phyloP scores from a whole-genome alignment of 768 basidiomycete genomes.

The Mycena alexandri region DNA sequence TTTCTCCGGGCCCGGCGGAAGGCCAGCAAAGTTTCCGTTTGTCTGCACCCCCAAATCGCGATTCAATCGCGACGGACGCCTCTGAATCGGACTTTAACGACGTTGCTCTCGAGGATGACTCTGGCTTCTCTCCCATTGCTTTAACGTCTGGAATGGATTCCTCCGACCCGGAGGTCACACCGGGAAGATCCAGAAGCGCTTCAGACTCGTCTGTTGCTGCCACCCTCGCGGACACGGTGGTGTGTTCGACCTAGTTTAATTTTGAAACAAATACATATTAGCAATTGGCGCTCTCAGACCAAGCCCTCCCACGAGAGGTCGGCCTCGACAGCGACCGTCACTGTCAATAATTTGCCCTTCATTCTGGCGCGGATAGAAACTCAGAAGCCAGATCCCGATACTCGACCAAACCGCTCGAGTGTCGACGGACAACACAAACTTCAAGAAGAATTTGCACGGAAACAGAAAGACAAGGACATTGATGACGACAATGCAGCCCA shows the following conservation, averaged over 20 bases:
- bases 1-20: constrained; percentile 27
- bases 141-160: constrained; percentile 44
- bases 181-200: constrained; percentile 45
- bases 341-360: constrained; percentile 64
- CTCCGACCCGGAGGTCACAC: constrained; percentile 11
- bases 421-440: constrained; percentile 77
- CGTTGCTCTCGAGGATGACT: constrained; percentile 66
- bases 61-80: constrained; percentile 51
- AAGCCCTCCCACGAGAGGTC: constrained; percentile 70
- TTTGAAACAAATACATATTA: constrained; percentile 32
- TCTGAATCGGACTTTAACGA: constrained; percentile 71
- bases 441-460: constrained; percentile 81
- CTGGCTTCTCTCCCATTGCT: constrained; percentile 52
- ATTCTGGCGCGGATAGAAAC: constrained; percentile 67
- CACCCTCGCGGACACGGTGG: constrained; percentile 43
- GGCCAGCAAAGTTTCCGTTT: constrained; percentile 21
- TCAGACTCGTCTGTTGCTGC: constrained; percentile 56
- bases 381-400: constrained; percentile 55
- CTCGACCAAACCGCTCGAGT: constrained; percentile 58
- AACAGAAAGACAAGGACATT: constrained; percentile 60
- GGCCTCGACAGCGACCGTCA: constrained; percentile 69
- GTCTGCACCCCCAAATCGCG: constrained; percentile 10
- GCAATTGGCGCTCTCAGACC: constrained; percentile 42
- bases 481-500: constrained; percentile 51
- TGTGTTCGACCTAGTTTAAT: constrained; percentile 12